Conservation (phyloP, 2,329 filamentous ascomycete genomes). For the Neonectria neomacrospora region DNA sequence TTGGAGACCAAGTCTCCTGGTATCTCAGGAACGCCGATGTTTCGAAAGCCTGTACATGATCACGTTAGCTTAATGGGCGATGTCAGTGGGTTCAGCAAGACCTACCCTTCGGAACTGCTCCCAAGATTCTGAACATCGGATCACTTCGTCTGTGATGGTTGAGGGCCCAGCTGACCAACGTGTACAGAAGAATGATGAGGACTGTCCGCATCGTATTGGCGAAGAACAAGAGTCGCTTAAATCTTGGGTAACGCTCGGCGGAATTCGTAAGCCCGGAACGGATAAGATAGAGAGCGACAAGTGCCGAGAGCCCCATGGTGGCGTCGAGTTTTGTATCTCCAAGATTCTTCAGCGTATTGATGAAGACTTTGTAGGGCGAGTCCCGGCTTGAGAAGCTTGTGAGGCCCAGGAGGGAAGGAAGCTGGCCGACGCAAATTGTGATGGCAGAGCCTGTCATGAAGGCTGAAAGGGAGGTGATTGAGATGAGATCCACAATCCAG, state of each 20-base stretch:
- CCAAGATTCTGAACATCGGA: constrained; percentile 79
- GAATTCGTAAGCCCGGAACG: constrained; percentile 71
- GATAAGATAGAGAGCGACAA: constrained; percentile 81
- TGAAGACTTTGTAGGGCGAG: constrained; percentile 83
- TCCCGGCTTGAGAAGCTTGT: constrained; percentile 78
- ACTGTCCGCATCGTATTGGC: constrained; percentile 88
- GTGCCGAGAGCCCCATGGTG: constrained; percentile 85
- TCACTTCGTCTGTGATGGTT: constrained; percentile 75
- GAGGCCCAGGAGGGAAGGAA: constrained; percentile 85
- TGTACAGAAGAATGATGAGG: constrained; percentile 92
- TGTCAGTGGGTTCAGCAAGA: neutral
- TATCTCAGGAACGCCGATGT: constrained; percentile 78
- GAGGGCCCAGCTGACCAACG: constrained; percentile 86
- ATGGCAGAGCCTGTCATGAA: constrained; percentile 98
- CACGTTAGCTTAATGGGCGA: neutral
- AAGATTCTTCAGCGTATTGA: constrained; percentile 82
- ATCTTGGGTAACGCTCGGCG: constrained; percentile 75
- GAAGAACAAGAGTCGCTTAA: constrained; percentile 86
- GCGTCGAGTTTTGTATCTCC: constrained; percentile 78
- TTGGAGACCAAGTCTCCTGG: constrained; percentile 72
- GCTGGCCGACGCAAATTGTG: constrained; percentile 86
- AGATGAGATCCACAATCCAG: constrained; percentile 94
- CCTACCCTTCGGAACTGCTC: constrained; percentile 76
- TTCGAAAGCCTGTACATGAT: constrained; percentile 72
- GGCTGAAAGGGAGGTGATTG: constrained; percentile 87